phyloP scores from a whole-genome alignment of 805 yeast species.

The Scheffersomyces coipomensis region DNA sequence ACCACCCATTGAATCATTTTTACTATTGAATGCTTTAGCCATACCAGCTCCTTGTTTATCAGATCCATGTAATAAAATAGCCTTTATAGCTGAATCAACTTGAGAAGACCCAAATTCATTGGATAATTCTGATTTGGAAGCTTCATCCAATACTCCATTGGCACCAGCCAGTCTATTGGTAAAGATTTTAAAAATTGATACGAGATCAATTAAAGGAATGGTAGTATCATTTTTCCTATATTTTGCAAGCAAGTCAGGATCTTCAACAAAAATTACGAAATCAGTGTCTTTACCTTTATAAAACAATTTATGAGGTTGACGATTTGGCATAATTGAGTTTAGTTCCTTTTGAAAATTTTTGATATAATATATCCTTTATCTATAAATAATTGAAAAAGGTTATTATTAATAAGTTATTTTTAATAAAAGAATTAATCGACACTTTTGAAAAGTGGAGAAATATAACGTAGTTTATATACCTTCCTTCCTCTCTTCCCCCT shows the following conservation, averaged over 20 bases:
- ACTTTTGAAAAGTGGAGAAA: neutral
- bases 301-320: constrained; percentile 45
- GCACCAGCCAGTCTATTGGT: constrained; percentile 63
- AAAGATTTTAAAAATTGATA: constrained; percentile 66
- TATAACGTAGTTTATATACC: neutral
- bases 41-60: constrained; percentile 35
- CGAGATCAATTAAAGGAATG: constrained; percentile 59
- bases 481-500: too few species aligned
- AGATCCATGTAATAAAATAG: constrained; percentile 60
- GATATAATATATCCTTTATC: neutral
- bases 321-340: neutral
- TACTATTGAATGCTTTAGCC: constrained; percentile 12
- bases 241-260: constrained; percentile 44
- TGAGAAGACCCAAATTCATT: constrained; percentile 66
- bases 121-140: constrained; percentile 61
- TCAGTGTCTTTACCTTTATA: constrained; percentile 66
- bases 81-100: constrained; percentile 55
- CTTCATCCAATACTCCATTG: constrained; percentile 70
- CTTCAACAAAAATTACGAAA: constrained; percentile 64
- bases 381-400: neutral
- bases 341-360: constrained; percentile 10
- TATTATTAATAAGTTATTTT: too few species aligned
- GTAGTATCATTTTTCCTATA: constrained; percentile 52
- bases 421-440: too few species aligned
- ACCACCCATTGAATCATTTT: constrained; percentile 45